Evolutionary conservation across 352 stramenopile genomes (phyloP), one percentile per base, ranked within the genome.

Genomic region (Globisporangium lucens): DNA sequence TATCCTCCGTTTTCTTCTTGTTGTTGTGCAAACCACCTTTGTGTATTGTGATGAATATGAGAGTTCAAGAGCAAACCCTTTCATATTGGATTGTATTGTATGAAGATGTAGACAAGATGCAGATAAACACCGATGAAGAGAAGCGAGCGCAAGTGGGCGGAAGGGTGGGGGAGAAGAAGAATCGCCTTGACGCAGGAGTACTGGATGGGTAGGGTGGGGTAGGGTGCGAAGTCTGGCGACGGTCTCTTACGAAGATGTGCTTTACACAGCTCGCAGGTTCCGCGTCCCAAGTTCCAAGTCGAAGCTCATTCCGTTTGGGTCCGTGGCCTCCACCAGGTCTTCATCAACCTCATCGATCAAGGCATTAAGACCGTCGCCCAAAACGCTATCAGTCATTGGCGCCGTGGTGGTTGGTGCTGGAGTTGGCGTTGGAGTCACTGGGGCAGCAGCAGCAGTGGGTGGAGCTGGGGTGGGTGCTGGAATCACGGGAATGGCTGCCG

Each of bases 51-150:
- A n/a, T 22, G 41, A 47, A n/a, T 2, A 43, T 61, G 29, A 13
- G 24, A 46, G 22, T n/a, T 47, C 9, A 35, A 60, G 22, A 41
- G 22, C 53, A 27, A 3, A 22, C 30, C 27, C 30, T 61, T 61
- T 61, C 51, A 24, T 57, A 57, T 30, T 35, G 22, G n/a, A n/a
- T n/a, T 57, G 5, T n/a, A 47, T n/a, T 47, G 22, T 30, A 56
- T 33, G 6, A 30, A 20, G 27, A 30, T 57, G 24, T 1, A 57
- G 51, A 57, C 51, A 36, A 17, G 35, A 24, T 10, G 29, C 30
- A 61, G 22, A 41, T 46, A 35, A 7, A 61, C 35, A 61, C 56
- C 30, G 30, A 61, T 24, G 24, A 51, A 53, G 35, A 47, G 20
- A 52, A 46, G 36, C 8, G 49, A 20, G 22, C 49, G 47, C 24